Evolutionary conservation across 108 stramenopile species (phyloP), one percentile per base, ranked within the genome.

Genomic region (Poteriospumella lacustris): DNA sequence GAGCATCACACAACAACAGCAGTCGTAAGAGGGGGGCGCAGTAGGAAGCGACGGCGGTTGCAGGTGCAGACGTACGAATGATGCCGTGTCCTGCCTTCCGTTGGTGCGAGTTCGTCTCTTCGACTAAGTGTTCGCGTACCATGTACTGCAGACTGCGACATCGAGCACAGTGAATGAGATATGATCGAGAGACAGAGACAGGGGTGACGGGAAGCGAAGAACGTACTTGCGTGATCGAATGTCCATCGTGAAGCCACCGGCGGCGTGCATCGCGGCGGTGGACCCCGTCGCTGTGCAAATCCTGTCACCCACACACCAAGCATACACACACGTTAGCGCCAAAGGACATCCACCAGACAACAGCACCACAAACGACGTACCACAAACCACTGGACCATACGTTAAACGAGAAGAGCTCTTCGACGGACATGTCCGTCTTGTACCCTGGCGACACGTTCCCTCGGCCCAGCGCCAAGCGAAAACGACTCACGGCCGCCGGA

Each of bases 401-500:
- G 80, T 97, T 97, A 60, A 97, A 81, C 58, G 26, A 92, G 85
- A 81, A 94, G 68, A 64, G 75, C 78, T 39, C 67, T 73, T 64
- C 60, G 36, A 31, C 5, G 3, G 9, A 12, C 5, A 3, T 24
- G 9, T 31, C 31, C 60, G 60, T 19, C 31, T 64, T 64, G 24
- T 64, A 64, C 28, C 33, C 15, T 78, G 31, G 62, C n/a, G 43
- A n/a, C 9, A 58, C 42, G 56, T 81, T 78, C 28, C 33, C 24
- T 80, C 36, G 47, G 38, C 73, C 41, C 43, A 76, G 12, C 39
- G 41, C 92, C 85, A 93, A 88, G 28, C 92, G 88, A 79, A 94
- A 97, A 28, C 96, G 91, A 77, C 85, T 86, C 1, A 97, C 94
- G 2, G 93, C 91, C 0, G 92, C 96, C 2, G 96, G 96, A 75